These are phyloP conservation scores for Abelmoschus esculentus DNA, from an alignment of 345 rosid species.

Conservation along the genomic window DNA sequence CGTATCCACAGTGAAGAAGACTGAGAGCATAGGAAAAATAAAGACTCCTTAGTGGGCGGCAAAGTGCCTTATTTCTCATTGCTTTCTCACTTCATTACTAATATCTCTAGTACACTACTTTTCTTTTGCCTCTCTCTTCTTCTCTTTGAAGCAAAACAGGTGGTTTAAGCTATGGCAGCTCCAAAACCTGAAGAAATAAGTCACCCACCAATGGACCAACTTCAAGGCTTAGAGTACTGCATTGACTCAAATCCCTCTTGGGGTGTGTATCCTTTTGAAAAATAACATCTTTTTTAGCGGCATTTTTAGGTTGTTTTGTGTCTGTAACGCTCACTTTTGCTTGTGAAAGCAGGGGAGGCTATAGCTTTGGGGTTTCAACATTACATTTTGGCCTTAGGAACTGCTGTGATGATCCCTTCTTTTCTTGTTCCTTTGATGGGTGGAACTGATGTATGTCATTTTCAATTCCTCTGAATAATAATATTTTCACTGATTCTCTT, in stretches of 20 bases:
- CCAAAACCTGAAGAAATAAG: conserved; percentile 84
- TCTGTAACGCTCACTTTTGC: conserved; percentile 4
- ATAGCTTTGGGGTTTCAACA: conserved; percentile 93
- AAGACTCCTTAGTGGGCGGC: conserved; percentile 28
- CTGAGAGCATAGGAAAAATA: neutral
- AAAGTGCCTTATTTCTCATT: conserved; percentile 14
- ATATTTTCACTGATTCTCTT: neutral
- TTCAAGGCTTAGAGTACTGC: conserved; percentile 96
- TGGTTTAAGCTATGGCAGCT: conserved; percentile 52
- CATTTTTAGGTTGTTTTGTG: neutral
- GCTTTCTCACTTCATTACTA: conserved; percentile 3
- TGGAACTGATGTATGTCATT: conserved; percentile 64
- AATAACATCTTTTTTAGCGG: neutral
- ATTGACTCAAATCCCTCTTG: conserved; percentile 98
- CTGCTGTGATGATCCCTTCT: conserved; percentile 98
- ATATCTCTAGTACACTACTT: neutral
- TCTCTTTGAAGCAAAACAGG: neutral
- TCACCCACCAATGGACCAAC: conserved; percentile 95
- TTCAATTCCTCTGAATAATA: neutral
- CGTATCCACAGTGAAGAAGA: neutral
- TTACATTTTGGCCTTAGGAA: conserved; percentile 89
- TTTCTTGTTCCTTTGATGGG: conserved; percentile 98
- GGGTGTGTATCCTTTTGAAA: conserved; percentile 40
- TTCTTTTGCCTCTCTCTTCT: neutral
- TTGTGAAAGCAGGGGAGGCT: conserved; percentile 65